Base-by-base conservation (phyloP, 208 protist genomes). In the Novymonas esmeraldas region DNA sequence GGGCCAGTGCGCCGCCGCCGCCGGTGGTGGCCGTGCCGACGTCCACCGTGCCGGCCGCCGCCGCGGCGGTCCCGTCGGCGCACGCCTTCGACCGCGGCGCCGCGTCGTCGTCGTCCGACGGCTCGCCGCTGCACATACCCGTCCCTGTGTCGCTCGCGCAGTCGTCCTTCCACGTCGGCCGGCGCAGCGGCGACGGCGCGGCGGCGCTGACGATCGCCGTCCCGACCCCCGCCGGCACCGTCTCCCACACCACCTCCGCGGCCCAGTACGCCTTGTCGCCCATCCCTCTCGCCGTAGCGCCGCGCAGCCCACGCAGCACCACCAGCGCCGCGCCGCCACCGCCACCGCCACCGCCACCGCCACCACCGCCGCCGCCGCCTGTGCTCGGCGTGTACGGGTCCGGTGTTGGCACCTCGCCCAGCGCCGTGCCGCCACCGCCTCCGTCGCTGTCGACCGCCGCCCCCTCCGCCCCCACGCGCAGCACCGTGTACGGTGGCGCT, bases 51-150 rank as follows among this genome's bases (percentile, higher is more conserved):
- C 26, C 18, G 31, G 7, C 42, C 0, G n/a, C 20, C n/a, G 29
- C 48, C 20, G 46, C 59, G 26, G 34, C 48, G 7, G 6, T 70
- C 29, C 64, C 20, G 56, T 70, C 65, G 31, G 41, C 34, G 7
- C 20, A 57, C 48, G 59, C 73, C 14, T 48, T 70, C 59, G 64
- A 79, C 48, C 26, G 24, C 50, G 45, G 20, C 45, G 36, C 29
- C 3, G 29, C 20, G 22, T 50, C 49, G 3, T 24, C 11, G 36
- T 44, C 42, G 52, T 63, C 64, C 20, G 68, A 62, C 50, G 72
- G 51, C 63, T 71, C 70, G 42, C 70, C 70, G 34, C 59, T 83
- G 24, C 73, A 57, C 66, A 81, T 87, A 33, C 82, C 82, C 4
- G 73, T 84, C 0, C 82, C 82, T 4, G 31, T 48, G 3, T 76